Evolutionary conservation across 2,329 filamentous ascomycete genomes (phyloP).

Genomic region (Pseudocercospora musae): DNA sequence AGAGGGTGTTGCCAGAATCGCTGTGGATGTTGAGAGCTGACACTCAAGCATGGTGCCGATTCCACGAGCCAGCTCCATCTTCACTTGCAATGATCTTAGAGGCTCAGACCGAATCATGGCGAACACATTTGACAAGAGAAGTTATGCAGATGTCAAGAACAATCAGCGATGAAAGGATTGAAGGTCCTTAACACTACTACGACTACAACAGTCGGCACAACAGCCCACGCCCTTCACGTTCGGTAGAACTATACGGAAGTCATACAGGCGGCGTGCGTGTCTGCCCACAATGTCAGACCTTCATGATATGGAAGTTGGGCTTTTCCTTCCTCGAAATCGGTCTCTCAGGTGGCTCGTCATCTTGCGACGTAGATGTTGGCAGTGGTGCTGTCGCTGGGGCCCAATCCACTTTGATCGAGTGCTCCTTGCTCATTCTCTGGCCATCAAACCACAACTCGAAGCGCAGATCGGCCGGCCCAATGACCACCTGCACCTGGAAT

Average conservation of each 20-base stretch:
- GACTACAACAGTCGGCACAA: background rate
- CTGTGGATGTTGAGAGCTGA: too few relatives aligned
- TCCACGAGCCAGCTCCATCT: too few relatives aligned
- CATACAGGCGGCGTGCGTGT: background rate
- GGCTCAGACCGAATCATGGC: too few relatives aligned
- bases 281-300: background rate
- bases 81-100: too few relatives aligned
- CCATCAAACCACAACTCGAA: slow-evolving; percentile 36
- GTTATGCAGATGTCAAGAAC: too few relatives aligned
- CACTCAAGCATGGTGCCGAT: too few relatives aligned
- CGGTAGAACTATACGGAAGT: too few relatives aligned
- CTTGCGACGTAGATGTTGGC: background rate
- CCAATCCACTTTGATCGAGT: slow-evolving; percentile 3
- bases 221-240: background rate
- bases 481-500: slow-evolving; percentile 38
- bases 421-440: slow-evolving; percentile 1
- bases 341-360: background rate
- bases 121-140: too few relatives aligned
- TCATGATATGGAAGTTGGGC: background rate
- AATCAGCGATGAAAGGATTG: too few relatives aligned
- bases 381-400: background rate
- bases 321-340: background rate
- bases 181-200: too few relatives aligned
- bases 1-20: too few relatives aligned
- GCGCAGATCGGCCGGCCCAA: slow-evolving; percentile 39